phyloP scores from a whole-genome alignment of 2,329 filamentous ascomycete species.

The Seiridium unicorne region DNA sequence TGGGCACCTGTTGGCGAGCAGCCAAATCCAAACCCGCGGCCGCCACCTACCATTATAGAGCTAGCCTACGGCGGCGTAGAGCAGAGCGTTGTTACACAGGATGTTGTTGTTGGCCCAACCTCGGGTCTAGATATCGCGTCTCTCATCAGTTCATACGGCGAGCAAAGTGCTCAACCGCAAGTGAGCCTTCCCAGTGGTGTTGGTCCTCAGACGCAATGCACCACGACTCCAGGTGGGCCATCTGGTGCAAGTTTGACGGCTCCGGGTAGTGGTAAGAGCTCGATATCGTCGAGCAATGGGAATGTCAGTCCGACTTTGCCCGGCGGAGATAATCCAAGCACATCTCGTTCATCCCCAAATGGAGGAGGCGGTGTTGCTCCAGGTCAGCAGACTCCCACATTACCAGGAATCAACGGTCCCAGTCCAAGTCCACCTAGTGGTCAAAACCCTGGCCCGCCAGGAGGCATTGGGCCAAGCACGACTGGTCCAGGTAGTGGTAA shows the following conservation, averaged over 20 bases:
- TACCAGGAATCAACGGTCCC: not conserved
- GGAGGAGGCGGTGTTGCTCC: constrained; percentile 5
- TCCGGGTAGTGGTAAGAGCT: not conserved
- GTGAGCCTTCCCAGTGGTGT: constrained; percentile 21
- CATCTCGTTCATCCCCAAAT: constrained; percentile 1
- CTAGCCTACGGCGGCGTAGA: constrained; percentile 24
- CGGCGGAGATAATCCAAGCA: not conserved
- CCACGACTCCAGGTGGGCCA: constrained; percentile 9
- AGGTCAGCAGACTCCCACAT: not conserved
- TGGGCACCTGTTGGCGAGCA: constrained; percentile 28
- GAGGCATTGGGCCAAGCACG: not conserved
- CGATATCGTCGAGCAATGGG: constrained; percentile 4
- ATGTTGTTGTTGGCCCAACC: constrained; percentile 20
- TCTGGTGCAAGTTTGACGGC: constrained; percentile 2
- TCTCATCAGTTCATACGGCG: constrained; percentile 19
- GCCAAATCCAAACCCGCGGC: constrained; percentile 18
- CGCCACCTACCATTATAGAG: constrained; percentile 20
- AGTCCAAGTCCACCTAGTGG: not conserved
- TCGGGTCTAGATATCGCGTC: constrained; percentile 14
- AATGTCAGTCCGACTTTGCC: constrained; percentile 2
- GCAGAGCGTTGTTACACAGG: constrained; percentile 20
- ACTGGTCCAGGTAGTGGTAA: not conserved
- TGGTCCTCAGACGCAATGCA: constrained; percentile 3
- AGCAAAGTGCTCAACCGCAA: constrained; percentile 18
- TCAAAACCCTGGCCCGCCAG: constrained; percentile 4